Base-by-base conservation (phyloP, 257 asterid genomes). In the Striga asiatica region DNA sequence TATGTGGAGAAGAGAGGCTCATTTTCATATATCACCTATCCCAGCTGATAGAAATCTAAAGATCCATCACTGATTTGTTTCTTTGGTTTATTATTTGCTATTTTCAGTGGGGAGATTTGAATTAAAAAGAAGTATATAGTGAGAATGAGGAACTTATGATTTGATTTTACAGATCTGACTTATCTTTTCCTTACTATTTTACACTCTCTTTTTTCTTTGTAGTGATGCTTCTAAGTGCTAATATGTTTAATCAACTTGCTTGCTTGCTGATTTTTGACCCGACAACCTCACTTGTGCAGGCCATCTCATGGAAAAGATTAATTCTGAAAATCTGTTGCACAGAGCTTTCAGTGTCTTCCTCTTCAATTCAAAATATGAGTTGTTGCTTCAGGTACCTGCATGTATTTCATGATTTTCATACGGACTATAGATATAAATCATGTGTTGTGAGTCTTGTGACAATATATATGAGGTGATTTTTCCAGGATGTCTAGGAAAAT, bases 271-370 rank as follows among this genome's bases (percentile, higher is more conserved):
- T 27, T 64, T 17, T 24, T 62, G 50, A 58, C 48, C 38, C 19
- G 21, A 54, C 27, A 3, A 32, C 19, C 27, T 28, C 24, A 43
- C 31, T 60, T 54, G 19, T 67, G 79, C 81, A 89, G 97, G 97
- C 56, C 97, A 89, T 73, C 75, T 89, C 71, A 83, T 83, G 95
- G 94, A 81, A 71, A 89, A 83, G 71, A 89, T 89, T 6, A 93
- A 85, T 66, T 62, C 94, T 11, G 76, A 73, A 58, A 85, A 89
- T 60, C 52, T 81, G 74, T 76, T 89, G 49, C 97, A 89, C 57
- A 76, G 97, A 74, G 97, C 97, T 71, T 89, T 89, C 81, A 89
- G 97, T 50, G 97, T 89, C 53, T 89, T 89, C 66, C 71, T 89
- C 50, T 89, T 89, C 56, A 89, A 89, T 85, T 83, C 94, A 5